Base-by-base conservation (phyloP, 345 rosid species). In the Citrus inodora region DNA sequence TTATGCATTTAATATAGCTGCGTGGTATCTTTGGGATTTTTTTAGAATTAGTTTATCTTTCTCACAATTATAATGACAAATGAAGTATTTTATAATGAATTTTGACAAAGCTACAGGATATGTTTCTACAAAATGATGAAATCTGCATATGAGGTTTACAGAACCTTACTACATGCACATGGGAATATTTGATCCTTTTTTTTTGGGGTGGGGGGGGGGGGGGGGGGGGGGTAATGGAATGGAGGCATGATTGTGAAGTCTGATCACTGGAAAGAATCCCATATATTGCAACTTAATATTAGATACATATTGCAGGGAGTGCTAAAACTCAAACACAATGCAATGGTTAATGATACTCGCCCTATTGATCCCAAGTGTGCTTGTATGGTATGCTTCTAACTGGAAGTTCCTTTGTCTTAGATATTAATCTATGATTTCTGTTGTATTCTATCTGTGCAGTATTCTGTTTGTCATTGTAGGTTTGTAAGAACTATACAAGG, bases 401-500 rank as follows among this genome's bases (percentile, higher is more conserved):
- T 55, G 48, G 5, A 66, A 33, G 40, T 25, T 64, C 35, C 55
- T 59, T 38, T 28, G 22, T 51, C 60, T 21, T 16, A n/a, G 74
- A 21, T 58, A 10, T 78, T 59, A 56, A 27, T 74, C 25, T 42
- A 33, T 19, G 24, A 65, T 65, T 70, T 22, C 25, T 42, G 61
- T 53, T 75, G 3, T 63, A 22, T 35, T 68, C 11, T 63, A 48
- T 62, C 56, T 2, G 28, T 61, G 25, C 53, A 33, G 64, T 67
- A 14, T 38, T 73, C 46, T 33, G 10, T 78, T 62, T 78, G 30
- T 30, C 80, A 74, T 30, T 83, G 65, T 74, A 91, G 95, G 95
- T 92, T n/a, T 92, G 97, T 88, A 91, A 87, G 85, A 92, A 83
- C 42, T 91, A 89, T 77, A 82, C 93, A 4, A 85, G 97, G 84